Percentiles rank a stretch among this genome's conserved stretches.
phyloP scores from a whole-genome alignment of 2,329 filamentous ascomycete species.

The Arthrinium phaeospermum region DNA sequence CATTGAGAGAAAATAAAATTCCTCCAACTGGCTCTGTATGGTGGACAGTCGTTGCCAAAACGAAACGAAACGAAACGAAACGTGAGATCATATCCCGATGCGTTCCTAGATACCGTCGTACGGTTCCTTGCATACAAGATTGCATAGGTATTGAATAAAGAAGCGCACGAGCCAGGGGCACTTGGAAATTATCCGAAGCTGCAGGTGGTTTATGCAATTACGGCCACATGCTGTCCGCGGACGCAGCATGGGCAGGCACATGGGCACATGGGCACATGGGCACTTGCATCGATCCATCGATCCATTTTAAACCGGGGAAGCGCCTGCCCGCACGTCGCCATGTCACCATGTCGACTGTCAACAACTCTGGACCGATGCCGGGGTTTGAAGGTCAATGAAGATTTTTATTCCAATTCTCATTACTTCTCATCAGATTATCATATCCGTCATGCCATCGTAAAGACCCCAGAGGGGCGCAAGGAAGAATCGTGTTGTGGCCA shows the following conservation, averaged over 20 bases:
- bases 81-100: background rate
- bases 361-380: background rate
- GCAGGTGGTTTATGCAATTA: background rate
- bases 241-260: background rate
- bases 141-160: background rate
- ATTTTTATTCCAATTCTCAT: background rate
- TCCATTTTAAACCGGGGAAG: background rate
- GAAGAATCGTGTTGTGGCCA: background rate
- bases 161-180: background rate
- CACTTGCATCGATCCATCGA: background rate
- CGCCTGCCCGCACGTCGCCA: background rate
- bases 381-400: too few relatives aligned
- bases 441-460: background rate
- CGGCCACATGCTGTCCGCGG: background rate
- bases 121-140: constrained; percentile 1
- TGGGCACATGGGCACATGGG: background rate
- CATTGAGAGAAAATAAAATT: background rate
- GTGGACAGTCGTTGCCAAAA: background rate
- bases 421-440: background rate
- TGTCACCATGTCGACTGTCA: background rate
- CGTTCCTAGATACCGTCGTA: constrained; percentile 5
- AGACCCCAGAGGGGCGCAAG: background rate
- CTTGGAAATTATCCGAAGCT: background rate
- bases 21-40: background rate
- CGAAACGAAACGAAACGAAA: background rate